phyloP scores from a whole-genome alignment of 2,329 filamentous ascomycete genomes.

The Aspergillus ruber region DNA sequence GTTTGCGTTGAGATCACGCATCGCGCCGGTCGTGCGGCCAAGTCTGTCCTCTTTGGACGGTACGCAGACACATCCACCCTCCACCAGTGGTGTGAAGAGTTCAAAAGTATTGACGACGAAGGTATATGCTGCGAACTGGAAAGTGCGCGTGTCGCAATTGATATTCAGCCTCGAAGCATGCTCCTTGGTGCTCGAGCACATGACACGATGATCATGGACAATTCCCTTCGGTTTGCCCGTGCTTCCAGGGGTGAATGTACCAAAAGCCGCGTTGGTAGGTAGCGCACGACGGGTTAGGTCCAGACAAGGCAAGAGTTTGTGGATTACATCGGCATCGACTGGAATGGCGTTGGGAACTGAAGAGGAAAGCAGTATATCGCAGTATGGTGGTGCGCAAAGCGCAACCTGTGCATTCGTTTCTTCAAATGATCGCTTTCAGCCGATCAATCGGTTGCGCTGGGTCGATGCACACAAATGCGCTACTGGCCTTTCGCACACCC shows the following conservation, averaged over 20 bases:
- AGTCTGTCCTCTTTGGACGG: conserved; percentile 36
- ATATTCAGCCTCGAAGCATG: not conserved
- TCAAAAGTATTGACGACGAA: conserved; percentile 33
- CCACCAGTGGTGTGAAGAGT: conserved; percentile 29
- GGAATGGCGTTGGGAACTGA: not conserved
- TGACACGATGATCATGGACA: conserved; percentile 23
- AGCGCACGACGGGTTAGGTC: too few relatives aligned
- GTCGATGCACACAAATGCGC: not conserved
- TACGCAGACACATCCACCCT: conserved; percentile 40
- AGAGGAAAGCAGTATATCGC: conserved; percentile 2
- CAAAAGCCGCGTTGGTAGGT: conserved; percentile 15
- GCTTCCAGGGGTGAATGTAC: conserved; percentile 40
- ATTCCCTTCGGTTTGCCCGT: conserved; percentile 41
- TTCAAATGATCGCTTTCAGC: not conserved
- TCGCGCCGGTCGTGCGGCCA: conserved; percentile 23
- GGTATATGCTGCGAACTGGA: conserved; percentile 34
- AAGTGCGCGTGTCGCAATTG: conserved; percentile 3
- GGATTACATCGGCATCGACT: not conserved
- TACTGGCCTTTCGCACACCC: not conserved
- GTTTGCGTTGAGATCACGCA: conserved; percentile 22
- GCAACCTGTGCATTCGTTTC: not conserved
- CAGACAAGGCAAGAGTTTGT: not conserved
- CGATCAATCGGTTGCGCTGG: not conserved
- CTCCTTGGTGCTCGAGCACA: not conserved
- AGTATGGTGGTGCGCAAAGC: too few relatives aligned